Percentiles rank a stretch among this genome's conserved stretches.
phyloP scores from a whole-genome alignment of 1,139 yeast species.

The Hansenula sp. region DNA sequence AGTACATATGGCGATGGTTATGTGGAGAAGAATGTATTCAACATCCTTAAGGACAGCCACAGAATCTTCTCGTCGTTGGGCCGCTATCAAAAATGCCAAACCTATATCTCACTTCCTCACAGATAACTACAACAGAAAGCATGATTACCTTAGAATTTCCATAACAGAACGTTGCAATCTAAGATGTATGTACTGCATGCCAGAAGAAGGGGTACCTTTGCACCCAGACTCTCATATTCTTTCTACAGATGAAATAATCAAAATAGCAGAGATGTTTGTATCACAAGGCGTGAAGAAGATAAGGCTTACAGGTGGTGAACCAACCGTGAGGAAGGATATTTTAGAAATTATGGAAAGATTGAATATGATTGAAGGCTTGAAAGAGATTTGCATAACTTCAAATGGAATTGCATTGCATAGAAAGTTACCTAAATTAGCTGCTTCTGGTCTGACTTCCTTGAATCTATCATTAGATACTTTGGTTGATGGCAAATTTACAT shows the following conservation, averaged over 20 bases:
- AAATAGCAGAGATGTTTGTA: conserved; percentile 38
- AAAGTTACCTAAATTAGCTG: conserved; percentile 35
- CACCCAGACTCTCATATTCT: conserved; percentile 37
- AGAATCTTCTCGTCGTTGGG: conserved; percentile 9
- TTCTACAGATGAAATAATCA: conserved; percentile 38
- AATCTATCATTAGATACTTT: conserved; percentile 45
- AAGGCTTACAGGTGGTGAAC: conserved; percentile 51
- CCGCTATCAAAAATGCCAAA: conserved; percentile 23
- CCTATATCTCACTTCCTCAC: conserved; percentile 39
- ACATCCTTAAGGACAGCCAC: background rate
- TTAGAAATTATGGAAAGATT: conserved; percentile 35
- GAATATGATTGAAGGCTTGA: conserved; percentile 33
- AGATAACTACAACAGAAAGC: conserved; percentile 39
- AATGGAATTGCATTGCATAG: conserved; percentile 46
- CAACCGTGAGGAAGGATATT: conserved; percentile 46
- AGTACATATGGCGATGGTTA: background rate
- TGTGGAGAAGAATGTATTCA: background rate
- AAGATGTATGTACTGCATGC: conserved; percentile 52
- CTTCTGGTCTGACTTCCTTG: conserved; percentile 39
- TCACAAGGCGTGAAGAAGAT: conserved; percentile 43
- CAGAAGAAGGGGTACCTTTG: conserved; percentile 46
- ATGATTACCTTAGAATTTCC: conserved; percentile 44
- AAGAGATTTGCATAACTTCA: conserved; percentile 45
- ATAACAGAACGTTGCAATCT: conserved; percentile 48
- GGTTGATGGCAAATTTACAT: conserved; percentile 42